Conservation (phyloP, 2,329 filamentous ascomycete genomes). For the Fusarium concolor region DNA sequence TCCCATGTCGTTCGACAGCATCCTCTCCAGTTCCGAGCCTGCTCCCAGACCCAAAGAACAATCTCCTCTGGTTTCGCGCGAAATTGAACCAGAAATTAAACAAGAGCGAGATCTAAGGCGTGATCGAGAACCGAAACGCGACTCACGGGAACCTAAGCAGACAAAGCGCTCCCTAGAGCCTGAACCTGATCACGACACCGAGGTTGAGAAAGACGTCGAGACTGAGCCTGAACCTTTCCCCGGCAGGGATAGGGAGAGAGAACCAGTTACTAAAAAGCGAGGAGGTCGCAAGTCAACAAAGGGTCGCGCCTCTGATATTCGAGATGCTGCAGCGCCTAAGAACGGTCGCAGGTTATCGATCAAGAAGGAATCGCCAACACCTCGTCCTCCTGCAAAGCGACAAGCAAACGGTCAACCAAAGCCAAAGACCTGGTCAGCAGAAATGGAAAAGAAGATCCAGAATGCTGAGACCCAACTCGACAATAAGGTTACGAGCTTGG, state of each 20-base stretch:
- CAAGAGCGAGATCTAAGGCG: conserved; percentile 26
- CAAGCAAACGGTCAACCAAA: conserved; percentile 71
- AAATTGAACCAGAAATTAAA: conserved; percentile 36
- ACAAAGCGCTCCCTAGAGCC: conserved; percentile 47
- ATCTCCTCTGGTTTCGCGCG: conserved; percentile 53
- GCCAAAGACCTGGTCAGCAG: conserved; percentile 72
- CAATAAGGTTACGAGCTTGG: conserved; percentile 59
- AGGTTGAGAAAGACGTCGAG: conserved; percentile 52
- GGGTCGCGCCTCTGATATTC: conserved; percentile 64
- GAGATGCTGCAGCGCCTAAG: conserved; percentile 62
- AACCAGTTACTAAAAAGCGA: conserved; percentile 49
- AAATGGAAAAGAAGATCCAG: conserved; percentile 58
- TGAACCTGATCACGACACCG: conserved; percentile 48
- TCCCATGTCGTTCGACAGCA: conserved; percentile 96
- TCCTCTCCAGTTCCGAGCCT: conserved; percentile 83
- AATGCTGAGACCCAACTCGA: conserved; percentile 58
- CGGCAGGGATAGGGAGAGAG: conserved; percentile 46
- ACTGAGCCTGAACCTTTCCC: conserved; percentile 49
- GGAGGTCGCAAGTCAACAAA: conserved; percentile 56
- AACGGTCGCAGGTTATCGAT: conserved; percentile 62
- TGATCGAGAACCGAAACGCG: conserved; percentile 35
- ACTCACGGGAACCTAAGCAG: conserved; percentile 41
- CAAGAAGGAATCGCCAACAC: conserved; percentile 60
- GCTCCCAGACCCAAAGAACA: conserved; percentile 64
- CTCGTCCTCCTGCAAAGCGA: conserved; percentile 66